These are phyloP conservation scores for Endocladia muricata DNA, from an alignment of 31 red algal genomes.

Conservation along the genomic window DNA sequence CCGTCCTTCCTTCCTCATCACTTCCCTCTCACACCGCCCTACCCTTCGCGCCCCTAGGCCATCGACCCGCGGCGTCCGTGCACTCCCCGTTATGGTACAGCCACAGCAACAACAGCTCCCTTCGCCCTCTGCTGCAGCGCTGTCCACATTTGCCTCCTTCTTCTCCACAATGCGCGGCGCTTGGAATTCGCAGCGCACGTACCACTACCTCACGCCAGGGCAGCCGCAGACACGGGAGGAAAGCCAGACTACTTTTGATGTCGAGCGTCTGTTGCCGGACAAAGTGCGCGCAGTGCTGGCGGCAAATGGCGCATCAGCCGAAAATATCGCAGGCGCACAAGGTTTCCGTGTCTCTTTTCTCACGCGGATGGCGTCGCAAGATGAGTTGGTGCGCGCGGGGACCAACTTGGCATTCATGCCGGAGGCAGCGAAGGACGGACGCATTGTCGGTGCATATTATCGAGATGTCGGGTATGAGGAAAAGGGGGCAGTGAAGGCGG, in stretches of 20 bases:
- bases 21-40: too few species aligned
- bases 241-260: slow-evolving; percentile 66
- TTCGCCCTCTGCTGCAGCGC: too few species aligned
- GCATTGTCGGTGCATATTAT: slow-evolving; percentile 55
- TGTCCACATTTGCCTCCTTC: slow-evolving; percentile 39
- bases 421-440: neutral
- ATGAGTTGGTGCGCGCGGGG: slow-evolving; percentile 37
- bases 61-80: too few species aligned
- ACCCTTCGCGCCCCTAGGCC: too few species aligned
- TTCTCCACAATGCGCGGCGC: slow-evolving; percentile 46
- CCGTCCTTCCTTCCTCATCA: too few species aligned
- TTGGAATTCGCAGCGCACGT: slow-evolving; percentile 72
- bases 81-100: too few species aligned
- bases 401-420: slow-evolving; percentile 81
- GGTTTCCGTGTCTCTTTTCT: slow-evolving; percentile 73
- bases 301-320: slow-evolving; percentile 15
- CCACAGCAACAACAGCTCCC: too few species aligned
- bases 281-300: slow-evolving; percentile 27
- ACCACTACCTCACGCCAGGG: slow-evolving; percentile 46
- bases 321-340: neutral
- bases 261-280: slow-evolving; percentile 7
- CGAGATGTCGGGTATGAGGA: slow-evolving; percentile 82
- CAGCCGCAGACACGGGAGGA: slow-evolving; percentile 24
- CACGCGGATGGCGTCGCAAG: slow-evolving; percentile 53
- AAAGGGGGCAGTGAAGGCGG: slow-evolving; percentile 32